Percentiles rank a stretch among this genome's conserved stretches.
phyloP scores from a whole-genome alignment of 208 protist genomes.

The Leishmania braziliensis region DNA sequence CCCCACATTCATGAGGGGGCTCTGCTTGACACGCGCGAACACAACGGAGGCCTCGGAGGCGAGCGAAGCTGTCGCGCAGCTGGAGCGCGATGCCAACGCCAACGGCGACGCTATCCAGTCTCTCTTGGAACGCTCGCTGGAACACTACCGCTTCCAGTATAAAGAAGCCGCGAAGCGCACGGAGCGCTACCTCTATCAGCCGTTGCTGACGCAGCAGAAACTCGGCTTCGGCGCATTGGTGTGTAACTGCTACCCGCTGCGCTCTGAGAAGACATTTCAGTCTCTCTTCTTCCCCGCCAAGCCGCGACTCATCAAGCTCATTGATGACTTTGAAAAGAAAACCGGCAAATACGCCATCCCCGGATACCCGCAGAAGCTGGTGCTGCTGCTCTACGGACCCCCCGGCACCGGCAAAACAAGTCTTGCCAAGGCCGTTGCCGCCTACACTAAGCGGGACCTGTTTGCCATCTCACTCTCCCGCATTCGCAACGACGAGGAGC shows the following conservation, averaged over 20 bases:
- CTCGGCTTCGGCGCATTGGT: conserved; percentile 31
- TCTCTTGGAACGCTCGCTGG: conserved; percentile 16
- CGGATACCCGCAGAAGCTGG: conserved; percentile 87
- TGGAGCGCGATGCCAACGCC: conserved; percentile 14
- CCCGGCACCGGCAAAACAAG: conserved; percentile 96
- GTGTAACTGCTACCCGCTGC: conserved; percentile 76
- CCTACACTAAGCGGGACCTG: conserved; percentile 80
- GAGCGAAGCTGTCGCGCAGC: conserved; percentile 4
- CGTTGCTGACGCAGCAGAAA: conserved; percentile 27
- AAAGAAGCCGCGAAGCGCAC: conserved; percentile 33
- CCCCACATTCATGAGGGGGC: conserved; percentile 4
- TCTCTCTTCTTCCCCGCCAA: conserved; percentile 92
- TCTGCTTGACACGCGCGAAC: neutral
- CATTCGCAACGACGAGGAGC: conserved; percentile 82
- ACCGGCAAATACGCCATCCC: conserved; percentile 87
- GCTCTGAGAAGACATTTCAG: conserved; percentile 84
- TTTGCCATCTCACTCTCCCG: conserved; percentile 82
- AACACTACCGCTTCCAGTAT: conserved; percentile 39
- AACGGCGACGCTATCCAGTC: conserved; percentile 25
- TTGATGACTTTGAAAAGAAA: conserved; percentile 80
- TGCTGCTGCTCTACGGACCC: conserved; percentile 92
- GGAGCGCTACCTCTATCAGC: conserved; percentile 75
- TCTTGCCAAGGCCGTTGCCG: conserved; percentile 89
- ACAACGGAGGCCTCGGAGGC: neutral
- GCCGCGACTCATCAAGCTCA: conserved; percentile 68